Percentiles rank a stretch among this genome's conserved stretches.
These are phyloP conservation scores for Zhuliangozyma blackwelliae DNA, from an alignment of 1,139 yeast species.

Conservation along the genomic window DNA sequence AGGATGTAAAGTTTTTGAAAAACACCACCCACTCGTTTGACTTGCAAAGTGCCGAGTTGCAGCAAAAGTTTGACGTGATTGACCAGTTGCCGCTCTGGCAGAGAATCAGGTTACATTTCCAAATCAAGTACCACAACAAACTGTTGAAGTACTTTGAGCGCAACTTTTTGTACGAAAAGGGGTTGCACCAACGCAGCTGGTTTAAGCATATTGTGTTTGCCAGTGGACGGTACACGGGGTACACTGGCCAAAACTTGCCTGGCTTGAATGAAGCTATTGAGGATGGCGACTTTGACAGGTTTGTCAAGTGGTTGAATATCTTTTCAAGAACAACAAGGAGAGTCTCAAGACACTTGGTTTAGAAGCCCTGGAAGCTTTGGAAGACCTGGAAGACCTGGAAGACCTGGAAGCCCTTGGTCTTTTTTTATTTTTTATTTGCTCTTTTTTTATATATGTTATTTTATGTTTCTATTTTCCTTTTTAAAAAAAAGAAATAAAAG, in stretches of 20 bases:
- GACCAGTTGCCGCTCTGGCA: conserved; percentile 37
- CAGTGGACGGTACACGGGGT: conserved; percentile 81
- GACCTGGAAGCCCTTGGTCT: no score
- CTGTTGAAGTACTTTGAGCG: conserved; percentile 59
- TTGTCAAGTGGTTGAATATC: conserved; percentile 56
- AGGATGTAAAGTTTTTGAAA: conserved; percentile 23
- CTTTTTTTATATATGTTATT: no score
- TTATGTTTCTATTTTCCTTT: no score
- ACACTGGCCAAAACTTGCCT: conserved; percentile 78
- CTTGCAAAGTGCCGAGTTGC: conserved; percentile 26
- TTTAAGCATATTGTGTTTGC: conserved; percentile 82
- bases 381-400: no score
- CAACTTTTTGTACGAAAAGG: conserved; percentile 56
- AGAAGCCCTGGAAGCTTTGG: no score
- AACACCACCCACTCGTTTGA: conserved; percentile 36
- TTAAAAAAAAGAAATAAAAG: no score
- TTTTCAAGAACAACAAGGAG: conserved; percentile 36
- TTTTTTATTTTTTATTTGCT: no score
- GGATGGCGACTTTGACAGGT: conserved; percentile 52
- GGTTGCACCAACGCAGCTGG: conserved; percentile 72
- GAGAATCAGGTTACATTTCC: conserved; percentile 34
- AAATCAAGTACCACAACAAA: conserved; percentile 36
- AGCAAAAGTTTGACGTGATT: conserved; percentile 30
- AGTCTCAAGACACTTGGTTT: conserved; percentile 11
- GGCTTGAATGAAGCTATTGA: conserved; percentile 78